Evolutionary conservation across 2,329 filamentous ascomycete species (phyloP).

Genomic region (Fusarium caatingaense): DNA sequence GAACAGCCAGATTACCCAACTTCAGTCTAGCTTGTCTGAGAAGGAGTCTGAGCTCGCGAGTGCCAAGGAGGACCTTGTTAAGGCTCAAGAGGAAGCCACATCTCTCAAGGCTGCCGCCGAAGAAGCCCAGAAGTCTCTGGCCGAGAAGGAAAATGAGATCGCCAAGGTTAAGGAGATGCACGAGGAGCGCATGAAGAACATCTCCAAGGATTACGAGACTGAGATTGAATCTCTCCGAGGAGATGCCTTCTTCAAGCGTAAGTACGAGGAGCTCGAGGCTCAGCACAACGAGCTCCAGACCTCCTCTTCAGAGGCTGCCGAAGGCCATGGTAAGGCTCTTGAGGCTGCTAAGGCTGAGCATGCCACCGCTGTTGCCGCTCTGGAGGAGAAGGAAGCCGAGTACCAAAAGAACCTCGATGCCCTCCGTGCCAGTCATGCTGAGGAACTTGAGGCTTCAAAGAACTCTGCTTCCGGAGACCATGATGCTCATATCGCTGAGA

Average conservation of each 20-base stretch:
- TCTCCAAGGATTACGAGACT: conserved; percentile 71
- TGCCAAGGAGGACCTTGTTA: conserved; percentile 54
- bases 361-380: conserved; percentile 56
- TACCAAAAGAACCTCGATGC: conserved; percentile 67
- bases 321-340: conserved; percentile 57
- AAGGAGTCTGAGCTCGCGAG: conserved; percentile 60
- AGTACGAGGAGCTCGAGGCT: conserved; percentile 69
- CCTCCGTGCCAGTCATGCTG: conserved; percentile 66
- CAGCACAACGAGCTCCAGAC: conserved; percentile 65
- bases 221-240: conserved; percentile 73
- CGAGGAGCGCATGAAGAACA: conserved; percentile 66
- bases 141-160: conserved; percentile 61
- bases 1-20: conserved; percentile 53
- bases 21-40: conserved; percentile 55
- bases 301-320: conserved; percentile 51
- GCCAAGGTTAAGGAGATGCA: conserved; percentile 66
- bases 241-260: conserved; percentile 72
- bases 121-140: conserved; percentile 58
- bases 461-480: conserved; percentile 62
- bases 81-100: conserved; percentile 60
- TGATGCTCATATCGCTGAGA: conserved; percentile 60
- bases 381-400: conserved; percentile 64
- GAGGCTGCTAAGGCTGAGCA: conserved; percentile 58
- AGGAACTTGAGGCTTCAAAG: conserved; percentile 69
- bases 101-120: conserved; percentile 62